These are phyloP conservation scores for Amphirosellinia nigrospora DNA, from an alignment of 495 filamentous ascomycete species.

Conservation along the genomic window DNA sequence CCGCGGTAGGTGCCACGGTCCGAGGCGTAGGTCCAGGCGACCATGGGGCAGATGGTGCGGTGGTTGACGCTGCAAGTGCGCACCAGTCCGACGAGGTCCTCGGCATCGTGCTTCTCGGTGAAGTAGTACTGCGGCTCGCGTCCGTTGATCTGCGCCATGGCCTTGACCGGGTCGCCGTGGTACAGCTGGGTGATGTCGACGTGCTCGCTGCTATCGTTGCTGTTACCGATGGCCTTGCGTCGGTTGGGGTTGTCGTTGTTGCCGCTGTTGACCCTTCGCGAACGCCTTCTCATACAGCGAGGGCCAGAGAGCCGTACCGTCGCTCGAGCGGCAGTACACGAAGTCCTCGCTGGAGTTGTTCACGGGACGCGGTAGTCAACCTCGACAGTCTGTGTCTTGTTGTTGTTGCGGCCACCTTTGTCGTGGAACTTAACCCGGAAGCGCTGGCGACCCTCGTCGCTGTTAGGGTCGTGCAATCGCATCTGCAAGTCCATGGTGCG, in stretches of 20 bases:
- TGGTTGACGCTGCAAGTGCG: conserved; percentile 42
- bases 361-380: conserved; percentile 45
- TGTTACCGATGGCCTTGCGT: conserved; percentile 24
- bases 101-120: conserved; percentile 31
- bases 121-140: conserved; percentile 41
- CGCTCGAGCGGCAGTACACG: conserved; percentile 45
- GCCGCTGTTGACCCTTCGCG: conserved; percentile 36
- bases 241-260: neutral
- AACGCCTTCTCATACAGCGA: conserved; percentile 52
- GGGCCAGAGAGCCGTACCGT: conserved; percentile 45
- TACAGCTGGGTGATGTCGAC: conserved; percentile 41
- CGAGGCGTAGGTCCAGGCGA: conserved; percentile 40
- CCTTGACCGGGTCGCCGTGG: conserved; percentile 47
- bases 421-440: conserved; percentile 43
- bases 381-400: conserved; percentile 40
- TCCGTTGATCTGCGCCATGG: conserved; percentile 46
- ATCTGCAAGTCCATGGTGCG: conserved; percentile 20
- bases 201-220: conserved; percentile 26
- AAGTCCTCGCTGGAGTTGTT: conserved; percentile 45
- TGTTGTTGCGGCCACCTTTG: conserved; percentile 48
- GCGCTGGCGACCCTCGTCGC: conserved; percentile 20
- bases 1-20: conserved; percentile 38
- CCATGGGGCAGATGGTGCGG: conserved; percentile 42
- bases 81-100: conserved; percentile 40
- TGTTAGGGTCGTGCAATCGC: neutral